Base-by-base conservation (phyloP, 192 early-diverging fungal genomes). In the Gaertneriomyces sp. region DNA sequence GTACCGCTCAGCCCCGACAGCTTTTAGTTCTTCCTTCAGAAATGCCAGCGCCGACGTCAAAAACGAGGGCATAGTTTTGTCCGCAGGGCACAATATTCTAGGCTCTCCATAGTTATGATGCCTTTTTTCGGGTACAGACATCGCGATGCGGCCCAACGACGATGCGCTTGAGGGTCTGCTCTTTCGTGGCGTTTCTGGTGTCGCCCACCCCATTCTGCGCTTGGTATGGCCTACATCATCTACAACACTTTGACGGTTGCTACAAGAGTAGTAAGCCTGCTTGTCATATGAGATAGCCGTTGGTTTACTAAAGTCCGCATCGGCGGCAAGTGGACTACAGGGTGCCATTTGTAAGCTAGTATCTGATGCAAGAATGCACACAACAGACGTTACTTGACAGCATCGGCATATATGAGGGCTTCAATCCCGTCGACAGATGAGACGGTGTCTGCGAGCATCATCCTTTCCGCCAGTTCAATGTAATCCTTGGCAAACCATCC, bases 51-150 rank as follows among this genome's bases (percentile, higher is more conserved):
- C 46, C 7, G 19, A 45, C 17, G 68, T 42, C 61, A 75, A 58
- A 40, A 75, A 58, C 44, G 46, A 45, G 17, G 74, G 74, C 20
- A 60, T 56, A 10, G 74, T 75, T 53, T 68, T 75, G 51, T 75
- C 74, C 1, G 59, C 65, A 42, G 71, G 71, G 58, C 68, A 73
- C 4, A 73, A 44, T 20, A 68, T 60, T 33, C 25, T 33, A 2
- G 25, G 25, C 25, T 33, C 25, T 33, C 25, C 25, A 33, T 33
- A 1, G 25, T 0, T 33, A 33, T 33, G 25, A 33, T 33, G 25
- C 25, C 25, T 33, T 47, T 41, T 58, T 16, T 45, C n/a, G 38
- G 58, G 4, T 6, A 41, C 58, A 25, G 3, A n/a, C n/a, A 4
- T 42, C 12, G 39, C 41, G 20, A 12, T 39, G 54, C 20, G 39